A percentile compares a stretch with the other conserved stretches of the same genome.
Conservation (phyloP, 2,329 filamentous ascomycete genomes). For the Sarocladium strictum region DNA sequence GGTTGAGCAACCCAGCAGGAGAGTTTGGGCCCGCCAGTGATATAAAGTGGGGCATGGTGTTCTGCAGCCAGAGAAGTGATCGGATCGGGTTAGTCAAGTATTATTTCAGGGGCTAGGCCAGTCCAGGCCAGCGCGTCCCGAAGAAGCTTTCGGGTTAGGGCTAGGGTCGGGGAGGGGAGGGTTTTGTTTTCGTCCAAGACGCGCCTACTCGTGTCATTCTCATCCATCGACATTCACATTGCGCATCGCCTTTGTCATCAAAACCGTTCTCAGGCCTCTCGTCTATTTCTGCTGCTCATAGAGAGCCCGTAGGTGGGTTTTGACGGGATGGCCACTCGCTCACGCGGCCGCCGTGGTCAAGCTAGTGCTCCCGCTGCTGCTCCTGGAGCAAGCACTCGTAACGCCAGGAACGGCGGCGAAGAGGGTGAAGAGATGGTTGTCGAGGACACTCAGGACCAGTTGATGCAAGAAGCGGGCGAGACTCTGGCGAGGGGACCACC, state of each 20-base stretch:
- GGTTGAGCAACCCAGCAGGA: too few species aligned
- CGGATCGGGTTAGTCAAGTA: too few species aligned
- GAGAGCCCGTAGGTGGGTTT: neutral
- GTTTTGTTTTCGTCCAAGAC: neutral
- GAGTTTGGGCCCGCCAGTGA: too few species aligned
- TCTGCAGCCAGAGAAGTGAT: too few species aligned
- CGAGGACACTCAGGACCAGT: neutral
- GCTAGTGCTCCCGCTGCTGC: neutral
- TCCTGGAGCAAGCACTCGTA: neutral
- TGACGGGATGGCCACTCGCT: neutral
- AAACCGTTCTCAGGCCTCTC: neutral
- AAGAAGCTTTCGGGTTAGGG: constrained; percentile 4
- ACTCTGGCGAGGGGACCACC: neutral
- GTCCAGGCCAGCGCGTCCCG: too few species aligned
- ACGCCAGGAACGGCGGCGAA: neutral
- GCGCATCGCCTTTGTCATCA: neutral
- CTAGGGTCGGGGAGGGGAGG: constrained; percentile 6
- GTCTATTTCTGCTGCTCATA: neutral
- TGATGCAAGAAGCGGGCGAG: neutral
- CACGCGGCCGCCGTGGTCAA: neutral
- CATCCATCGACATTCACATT: neutral
- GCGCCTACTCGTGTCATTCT: neutral
- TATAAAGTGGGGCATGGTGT: too few species aligned
- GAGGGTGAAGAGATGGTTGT: neutral
- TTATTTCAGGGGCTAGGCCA: too few species aligned